Evolutionary conservation across 2,329 filamentous ascomycete genomes (phyloP).

Genomic region (Xylaria sp.): DNA sequence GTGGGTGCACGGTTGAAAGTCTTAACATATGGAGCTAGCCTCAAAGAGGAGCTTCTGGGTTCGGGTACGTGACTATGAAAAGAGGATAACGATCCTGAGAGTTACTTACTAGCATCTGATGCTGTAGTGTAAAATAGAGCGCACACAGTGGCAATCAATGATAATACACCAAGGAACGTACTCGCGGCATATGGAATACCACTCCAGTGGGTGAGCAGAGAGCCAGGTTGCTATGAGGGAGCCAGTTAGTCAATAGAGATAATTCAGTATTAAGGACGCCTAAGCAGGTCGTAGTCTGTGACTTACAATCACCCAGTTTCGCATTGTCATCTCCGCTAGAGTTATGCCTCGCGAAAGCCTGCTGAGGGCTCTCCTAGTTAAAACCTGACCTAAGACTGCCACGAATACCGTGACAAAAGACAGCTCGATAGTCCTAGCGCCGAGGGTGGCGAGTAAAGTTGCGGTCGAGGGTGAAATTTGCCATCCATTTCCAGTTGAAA

Average conservation of each 20-base stretch:
- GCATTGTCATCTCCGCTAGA: conserved; percentile 81
- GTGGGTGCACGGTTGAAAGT: neutral
- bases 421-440: conserved; percentile 81
- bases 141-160: conserved; percentile 71
- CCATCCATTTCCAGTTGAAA: conserved; percentile 62
- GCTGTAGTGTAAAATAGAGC: conserved; percentile 81
- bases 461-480: conserved; percentile 70
- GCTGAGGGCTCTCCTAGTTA: conserved; percentile 75
- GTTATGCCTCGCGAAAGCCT: conserved; percentile 72
- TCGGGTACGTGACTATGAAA: neutral
- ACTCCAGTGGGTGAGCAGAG: conserved; percentile 75
- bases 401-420: conserved; percentile 83
- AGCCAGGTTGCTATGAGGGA: conserved; percentile 67
- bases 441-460: conserved; percentile 71
- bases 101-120: conserved; percentile 65
- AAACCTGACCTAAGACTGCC: conserved; percentile 76
- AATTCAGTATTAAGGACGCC: neutral
- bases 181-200: conserved; percentile 70
- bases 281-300: neutral
- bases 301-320: conserved; percentile 72
- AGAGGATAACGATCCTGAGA: neutral
- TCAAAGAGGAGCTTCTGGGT: neutral
- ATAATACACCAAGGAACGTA: conserved; percentile 71
- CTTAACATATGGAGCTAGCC: neutral
- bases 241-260: conserved; percentile 9